Evolutionary conservation across 495 filamentous ascomycete genomes (phyloP).

Genomic region (Astrothelium subdiscretum): DNA sequence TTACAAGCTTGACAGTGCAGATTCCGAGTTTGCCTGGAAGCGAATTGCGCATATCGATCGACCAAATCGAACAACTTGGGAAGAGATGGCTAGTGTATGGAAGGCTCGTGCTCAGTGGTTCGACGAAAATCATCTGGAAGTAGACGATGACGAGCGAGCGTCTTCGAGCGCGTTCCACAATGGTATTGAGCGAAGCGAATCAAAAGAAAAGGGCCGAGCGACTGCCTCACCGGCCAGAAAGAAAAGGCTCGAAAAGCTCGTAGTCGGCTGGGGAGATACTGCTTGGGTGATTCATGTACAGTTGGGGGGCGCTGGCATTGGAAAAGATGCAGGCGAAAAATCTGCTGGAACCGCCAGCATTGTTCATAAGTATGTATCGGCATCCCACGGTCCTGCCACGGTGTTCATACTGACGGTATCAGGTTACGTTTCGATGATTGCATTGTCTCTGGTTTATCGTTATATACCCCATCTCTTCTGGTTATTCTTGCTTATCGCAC

Average conservation of each 20-base stretch:
- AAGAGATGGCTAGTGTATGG: slow-evolving; percentile 91
- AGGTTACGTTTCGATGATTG: slow-evolving; percentile 84
- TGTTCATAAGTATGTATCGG: slow-evolving; percentile 63
- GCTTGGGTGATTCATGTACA: slow-evolving; percentile 92
- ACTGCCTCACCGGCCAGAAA: slow-evolving; percentile 13
- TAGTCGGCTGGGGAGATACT: slow-evolving; percentile 90
- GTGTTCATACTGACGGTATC: background rate
- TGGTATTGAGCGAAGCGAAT: slow-evolving; percentile 3
- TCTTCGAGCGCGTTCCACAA: background rate
- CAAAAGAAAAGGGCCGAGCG: background rate
- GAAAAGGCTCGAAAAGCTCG: slow-evolving; percentile 57
- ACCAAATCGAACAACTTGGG: slow-evolving; percentile 68
- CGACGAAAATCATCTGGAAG: slow-evolving; percentile 62
- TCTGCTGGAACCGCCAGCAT: slow-evolving; percentile 76
- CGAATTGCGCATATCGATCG: slow-evolving; percentile 85
- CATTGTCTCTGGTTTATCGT: slow-evolving; percentile 88
- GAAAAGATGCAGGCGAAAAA: slow-evolving; percentile 58
- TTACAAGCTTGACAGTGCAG: slow-evolving; percentile 62
- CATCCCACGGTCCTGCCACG: slow-evolving; percentile 8
- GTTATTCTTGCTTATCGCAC: slow-evolving; percentile 83
- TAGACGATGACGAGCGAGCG: slow-evolving; percentile 37
- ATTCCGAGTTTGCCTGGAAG: slow-evolving; percentile 82
- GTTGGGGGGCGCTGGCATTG: slow-evolving; percentile 55
- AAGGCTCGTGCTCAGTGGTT: slow-evolving; percentile 88
- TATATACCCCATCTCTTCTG: slow-evolving; percentile 88